Evolutionary conservation across 2,329 filamentous ascomycete genomes (phyloP).

Genomic region (Mariannaea elegans): DNA sequence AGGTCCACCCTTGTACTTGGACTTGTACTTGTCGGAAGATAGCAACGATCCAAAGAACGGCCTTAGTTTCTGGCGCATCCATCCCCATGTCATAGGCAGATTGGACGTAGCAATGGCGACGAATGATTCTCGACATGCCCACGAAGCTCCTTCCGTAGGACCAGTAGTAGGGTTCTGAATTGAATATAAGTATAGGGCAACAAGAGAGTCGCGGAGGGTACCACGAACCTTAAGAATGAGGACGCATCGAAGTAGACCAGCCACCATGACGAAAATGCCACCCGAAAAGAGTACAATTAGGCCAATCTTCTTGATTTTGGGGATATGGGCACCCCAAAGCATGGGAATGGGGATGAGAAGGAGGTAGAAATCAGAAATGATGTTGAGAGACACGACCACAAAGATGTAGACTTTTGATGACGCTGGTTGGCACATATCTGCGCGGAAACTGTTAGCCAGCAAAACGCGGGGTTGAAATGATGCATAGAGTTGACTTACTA

Average conservation of each 20-base stretch:
- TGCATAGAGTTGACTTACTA: constrained; percentile 42
- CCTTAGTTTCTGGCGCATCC: constrained; percentile 37
- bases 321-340: constrained; percentile 61
- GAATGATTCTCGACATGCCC: constrained; percentile 51
- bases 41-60: constrained; percentile 36
- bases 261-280: constrained; percentile 51
- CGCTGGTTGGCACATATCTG: constrained; percentile 51
- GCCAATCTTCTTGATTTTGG: constrained; percentile 58
- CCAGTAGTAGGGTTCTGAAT: constrained; percentile 47
- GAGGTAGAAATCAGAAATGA: constrained; percentile 51
- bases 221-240: constrained; percentile 46
- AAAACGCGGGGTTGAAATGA: constrained; percentile 34
- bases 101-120: constrained; percentile 51
- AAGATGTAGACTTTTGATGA: constrained; percentile 51
- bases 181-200: constrained; percentile 36
- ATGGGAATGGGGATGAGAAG: constrained; percentile 56
- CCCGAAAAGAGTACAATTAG: constrained; percentile 59
- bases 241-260: constrained; percentile 47
- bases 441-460: constrained; percentile 56
- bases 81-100: constrained; percentile 45
- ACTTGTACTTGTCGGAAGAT: constrained; percentile 29
- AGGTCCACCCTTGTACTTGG: constrained; percentile 30
- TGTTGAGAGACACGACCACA: constrained; percentile 48
- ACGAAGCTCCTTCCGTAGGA: constrained; percentile 45
- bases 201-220: neutral